Conservation (phyloP, 148 eudicot species). For the Amaranthus hypochondriacus region DNA sequence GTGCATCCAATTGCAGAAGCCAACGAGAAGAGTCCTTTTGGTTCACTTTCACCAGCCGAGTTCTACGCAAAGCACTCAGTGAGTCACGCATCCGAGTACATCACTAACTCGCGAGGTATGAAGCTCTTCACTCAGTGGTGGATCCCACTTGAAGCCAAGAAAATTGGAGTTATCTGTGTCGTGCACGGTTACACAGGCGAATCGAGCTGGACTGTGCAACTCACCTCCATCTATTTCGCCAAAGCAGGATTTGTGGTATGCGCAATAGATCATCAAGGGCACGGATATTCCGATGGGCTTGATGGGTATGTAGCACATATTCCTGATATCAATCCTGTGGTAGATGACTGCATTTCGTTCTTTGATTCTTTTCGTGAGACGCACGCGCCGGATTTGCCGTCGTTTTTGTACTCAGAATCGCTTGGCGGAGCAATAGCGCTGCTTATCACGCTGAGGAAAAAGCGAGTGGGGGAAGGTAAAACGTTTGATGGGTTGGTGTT, state of each 20-base stretch:
- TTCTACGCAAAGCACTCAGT: constrained; percentile 81
- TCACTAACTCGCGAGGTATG: constrained; percentile 62
- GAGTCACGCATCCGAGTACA: constrained; percentile 62
- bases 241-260: constrained; percentile 69
- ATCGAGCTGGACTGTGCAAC: constrained; percentile 79
- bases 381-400: constrained; percentile 40
- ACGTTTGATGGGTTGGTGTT: constrained; percentile 67
- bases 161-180: constrained; percentile 43
- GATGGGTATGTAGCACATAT: constrained; percentile 65
- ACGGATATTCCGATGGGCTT: constrained; percentile 69
- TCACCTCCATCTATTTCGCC: constrained; percentile 66
- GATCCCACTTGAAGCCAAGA: constrained; percentile 42
- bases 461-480: constrained; percentile 32
- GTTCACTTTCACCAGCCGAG: constrained; percentile 48
- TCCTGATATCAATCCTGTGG: constrained; percentile 76
- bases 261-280: constrained; percentile 93
- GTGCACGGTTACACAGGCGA: constrained; percentile 98
- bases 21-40: constrained; percentile 67
- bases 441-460: constrained; percentile 52
- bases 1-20: constrained; percentile 79
- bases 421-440: constrained; percentile 91
- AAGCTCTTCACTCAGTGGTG: constrained; percentile 89
- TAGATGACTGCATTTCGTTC: constrained; percentile 69
- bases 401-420: constrained; percentile 80
- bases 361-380: constrained; percentile 55